These are phyloP conservation scores for Pistacia atlantica DNA, from an alignment of 345 rosid species.

Conservation along the genomic window DNA sequence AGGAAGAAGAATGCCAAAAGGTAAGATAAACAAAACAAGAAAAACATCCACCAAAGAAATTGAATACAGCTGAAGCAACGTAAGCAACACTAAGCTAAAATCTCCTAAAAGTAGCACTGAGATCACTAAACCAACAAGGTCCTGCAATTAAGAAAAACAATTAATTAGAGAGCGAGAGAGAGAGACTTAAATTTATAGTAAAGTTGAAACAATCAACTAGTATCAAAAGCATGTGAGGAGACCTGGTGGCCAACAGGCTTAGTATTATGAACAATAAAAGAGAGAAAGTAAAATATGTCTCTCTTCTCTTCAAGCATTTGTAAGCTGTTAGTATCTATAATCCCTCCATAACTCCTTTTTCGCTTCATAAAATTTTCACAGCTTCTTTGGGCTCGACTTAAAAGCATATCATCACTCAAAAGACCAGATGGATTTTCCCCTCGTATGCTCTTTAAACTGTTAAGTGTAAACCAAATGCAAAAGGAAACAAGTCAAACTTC, in stretches of 20 bases:
- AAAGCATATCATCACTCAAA: constrained; percentile 46
- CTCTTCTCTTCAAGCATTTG: constrained; percentile 83
- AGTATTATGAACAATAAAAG: constrained; percentile 87
- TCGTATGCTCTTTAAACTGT: constrained; percentile 40
- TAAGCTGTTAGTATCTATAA: constrained; percentile 73
- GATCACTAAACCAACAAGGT: constrained; percentile 97
- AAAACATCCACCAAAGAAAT: constrained; percentile 81
- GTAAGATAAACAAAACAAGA: constrained; percentile 84
- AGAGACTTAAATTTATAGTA: constrained; percentile 4
- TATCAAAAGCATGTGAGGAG: constrained; percentile 7
- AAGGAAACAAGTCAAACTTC: constrained; percentile 31
- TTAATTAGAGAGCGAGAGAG: not conserved
- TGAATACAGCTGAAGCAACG: constrained; percentile 95
- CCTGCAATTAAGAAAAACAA: constrained; percentile 54
- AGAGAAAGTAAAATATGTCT: constrained; percentile 80
- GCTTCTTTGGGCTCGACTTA: constrained; percentile 46
- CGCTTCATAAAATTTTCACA: constrained; percentile 49
- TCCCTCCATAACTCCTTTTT: constrained; percentile 58
- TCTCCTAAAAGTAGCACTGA: constrained; percentile 97
- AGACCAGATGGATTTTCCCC: constrained; percentile 42
- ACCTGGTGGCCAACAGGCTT: constrained; percentile 99
- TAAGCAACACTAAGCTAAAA: constrained; percentile 97
- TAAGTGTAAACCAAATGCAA: constrained; percentile 17
- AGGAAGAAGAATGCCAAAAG: constrained; percentile 91
- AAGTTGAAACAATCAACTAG: not conserved